Base-by-base conservation (phyloP, 352 stramenopile species). In the Phytophthora europaea region DNA sequence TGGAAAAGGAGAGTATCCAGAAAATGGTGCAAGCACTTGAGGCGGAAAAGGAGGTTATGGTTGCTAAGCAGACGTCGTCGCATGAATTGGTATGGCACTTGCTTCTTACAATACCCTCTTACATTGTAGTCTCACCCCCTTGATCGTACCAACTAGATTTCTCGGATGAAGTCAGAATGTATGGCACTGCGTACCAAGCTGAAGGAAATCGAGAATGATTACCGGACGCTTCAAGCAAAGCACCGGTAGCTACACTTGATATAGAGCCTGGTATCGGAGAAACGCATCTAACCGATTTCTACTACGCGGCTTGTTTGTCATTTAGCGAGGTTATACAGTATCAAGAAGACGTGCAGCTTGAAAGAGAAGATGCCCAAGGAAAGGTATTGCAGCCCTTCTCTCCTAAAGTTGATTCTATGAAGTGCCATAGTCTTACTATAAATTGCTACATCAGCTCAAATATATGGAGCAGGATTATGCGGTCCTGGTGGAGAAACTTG, bases 201-300 rank as follows among this genome's bases (percentile, higher is more conserved):
- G 6, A 95, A 95, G 59, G 88, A 95, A 74, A 72, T 90, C 2
- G 88, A 95, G 59, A 89, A 84, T 43, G 87, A 95, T 63, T 93
- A 94, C 58, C 84, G 80, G 18, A 74, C 82, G 13, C 80, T 95
- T n/a, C 87, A 95, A 67, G 70, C 70, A 4, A 94, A 94, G 43
- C 84, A 93, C 55, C 74, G 88, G 88, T 93, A 67, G 6, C 36
- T 43, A 43, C 12, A 43, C 16, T 43, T 43, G 36, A 13, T 43
- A 31, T 31, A 8, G 28, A 31, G 28, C 28, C 28, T 31, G 28
- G 28, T 16, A 43, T 16, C 10, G 7, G 12, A 16, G 36, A 43
- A 16, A 16, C 13, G 2, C 36, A 51, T 47, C 26, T 54, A 26
- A 28, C 33, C 20, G 8, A 33, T 34, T 40, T 47, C 53, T 10